Evolutionary conservation across 306 rosid species (phyloP).

Genomic region (Acmispon strigosus): DNA sequence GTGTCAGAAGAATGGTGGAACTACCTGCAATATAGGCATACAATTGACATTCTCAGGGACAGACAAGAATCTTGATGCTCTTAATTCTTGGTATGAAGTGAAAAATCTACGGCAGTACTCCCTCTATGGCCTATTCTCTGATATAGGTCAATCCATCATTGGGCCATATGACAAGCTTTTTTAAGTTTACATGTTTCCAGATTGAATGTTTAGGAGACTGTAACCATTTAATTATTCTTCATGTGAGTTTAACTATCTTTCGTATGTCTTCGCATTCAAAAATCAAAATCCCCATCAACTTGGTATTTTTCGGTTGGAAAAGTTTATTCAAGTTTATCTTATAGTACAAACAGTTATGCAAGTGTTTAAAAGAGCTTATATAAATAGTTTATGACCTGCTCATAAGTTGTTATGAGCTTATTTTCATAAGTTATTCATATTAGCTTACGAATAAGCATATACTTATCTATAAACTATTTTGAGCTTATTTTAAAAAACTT

Average conservation of each 20-base stretch:
- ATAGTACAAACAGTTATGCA: too few species aligned
- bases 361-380: too few species aligned
- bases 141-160: constrained; percentile 38
- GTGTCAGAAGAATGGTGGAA: constrained; percentile 49
- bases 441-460: too few species aligned
- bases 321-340: too few species aligned
- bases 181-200: neutral
- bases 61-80: constrained; percentile 64
- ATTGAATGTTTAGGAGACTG: neutral
- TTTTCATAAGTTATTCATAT: too few species aligned
- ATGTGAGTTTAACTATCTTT: neutral
- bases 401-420: too few species aligned
- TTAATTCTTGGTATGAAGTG: constrained; percentile 88
- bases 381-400: too few species aligned
- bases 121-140: constrained; percentile 51
- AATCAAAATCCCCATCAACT: neutral
- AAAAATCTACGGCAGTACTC: constrained; percentile 53
- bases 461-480: too few species aligned
- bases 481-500: too few species aligned
- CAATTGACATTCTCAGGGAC: constrained; percentile 86
- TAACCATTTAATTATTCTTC: neutral
- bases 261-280: neutral
- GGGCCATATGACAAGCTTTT: constrained; percentile 18
- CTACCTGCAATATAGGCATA: constrained; percentile 56
- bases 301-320: neutral